Conservation (phyloP, 345 rosid species). For the Eucalyptus microcorys region DNA sequence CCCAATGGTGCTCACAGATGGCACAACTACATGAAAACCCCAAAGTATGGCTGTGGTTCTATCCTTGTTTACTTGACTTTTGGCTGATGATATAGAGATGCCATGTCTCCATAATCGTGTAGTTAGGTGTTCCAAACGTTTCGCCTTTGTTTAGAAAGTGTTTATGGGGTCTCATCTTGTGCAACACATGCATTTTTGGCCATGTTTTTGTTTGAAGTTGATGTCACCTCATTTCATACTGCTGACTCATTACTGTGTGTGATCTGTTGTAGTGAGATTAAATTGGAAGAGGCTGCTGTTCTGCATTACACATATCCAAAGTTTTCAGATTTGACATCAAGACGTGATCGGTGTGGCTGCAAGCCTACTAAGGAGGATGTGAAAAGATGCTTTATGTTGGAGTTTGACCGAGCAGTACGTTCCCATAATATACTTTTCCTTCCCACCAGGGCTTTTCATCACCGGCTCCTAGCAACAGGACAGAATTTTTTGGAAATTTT, state of each 20-base stretch:
- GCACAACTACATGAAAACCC: conserved; percentile 84
- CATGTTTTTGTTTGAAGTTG: background rate
- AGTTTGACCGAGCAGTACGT: conserved; percentile 94
- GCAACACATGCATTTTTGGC: background rate
- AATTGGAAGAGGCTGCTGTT: conserved; percentile 82
- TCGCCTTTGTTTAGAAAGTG: background rate
- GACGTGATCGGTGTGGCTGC: conserved; percentile 98
- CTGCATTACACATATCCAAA: conserved; percentile 85
- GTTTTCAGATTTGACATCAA: conserved; percentile 92
- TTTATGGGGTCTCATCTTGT: background rate
- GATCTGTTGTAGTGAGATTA: conserved; percentile 39
- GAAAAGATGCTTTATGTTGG: conserved; percentile 96
- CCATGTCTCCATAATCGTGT: background rate
- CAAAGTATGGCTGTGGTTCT: conserved; percentile 28
- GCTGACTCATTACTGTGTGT: background rate
- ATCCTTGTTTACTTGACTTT: background rate
- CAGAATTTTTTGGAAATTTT: background rate
- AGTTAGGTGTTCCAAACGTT: background rate
- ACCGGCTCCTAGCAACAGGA: background rate
- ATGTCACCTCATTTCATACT: background rate
- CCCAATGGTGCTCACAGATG: conserved; percentile 99
- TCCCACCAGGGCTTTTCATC: background rate
- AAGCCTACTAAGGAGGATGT: conserved; percentile 94
- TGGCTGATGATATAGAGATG: background rate
- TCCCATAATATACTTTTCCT: background rate